Base-by-base conservation (phyloP, 2,329 filamentous ascomycete species). In the Venturia asperata region DNA sequence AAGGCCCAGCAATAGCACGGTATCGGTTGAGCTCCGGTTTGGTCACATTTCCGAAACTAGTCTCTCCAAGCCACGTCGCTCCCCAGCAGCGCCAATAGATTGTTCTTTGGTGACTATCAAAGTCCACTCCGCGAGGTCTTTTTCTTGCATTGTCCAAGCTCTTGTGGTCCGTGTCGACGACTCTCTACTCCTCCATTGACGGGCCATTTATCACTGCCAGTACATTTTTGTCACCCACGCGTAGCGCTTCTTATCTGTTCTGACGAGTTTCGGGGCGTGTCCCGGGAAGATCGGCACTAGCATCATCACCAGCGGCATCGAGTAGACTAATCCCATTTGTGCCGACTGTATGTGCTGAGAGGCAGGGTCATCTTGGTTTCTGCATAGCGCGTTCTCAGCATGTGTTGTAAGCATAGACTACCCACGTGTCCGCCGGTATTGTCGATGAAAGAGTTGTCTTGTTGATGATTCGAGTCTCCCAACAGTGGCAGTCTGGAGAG, bases 91-190 rank as follows among this genome's bases (percentile, higher is more conserved):
- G 45, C 45, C 45, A 47, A n/a, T 47, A 47, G 5, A 47, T 47
- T 47, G 45, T 3, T 47, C 45, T 47, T 5, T 19, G 7, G 45
- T 47, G 45, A 47, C 9, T 19, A 47, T 47, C 45, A 47, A 47
- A 9, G n/a, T 47, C 45, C 45, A 17, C n/a, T 47, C 21, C 17
- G 45, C 45, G 13, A 47, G 45, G 2, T 2, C 45, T 24, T 47
- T 47, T 47, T 47, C 45, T 47, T 47, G 17, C 45, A 10, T 47
- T n/a, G 45, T 47, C 45, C 45, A 47, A n/a, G 45, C 45, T 47
- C 17, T n/a, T 24, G 45, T 47, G 7, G 21, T 17, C 45, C 45
- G 21, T 47, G 17, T 4, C 19, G 45, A 47, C 19, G 45, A 47
- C n/a, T 47, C n/a, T 47, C 45, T 19, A 47, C 45, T 47, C 45